phyloP scores from a whole-genome alignment of 2,329 filamentous ascomycete genomes.

The Keithomyces neogunnii region DNA sequence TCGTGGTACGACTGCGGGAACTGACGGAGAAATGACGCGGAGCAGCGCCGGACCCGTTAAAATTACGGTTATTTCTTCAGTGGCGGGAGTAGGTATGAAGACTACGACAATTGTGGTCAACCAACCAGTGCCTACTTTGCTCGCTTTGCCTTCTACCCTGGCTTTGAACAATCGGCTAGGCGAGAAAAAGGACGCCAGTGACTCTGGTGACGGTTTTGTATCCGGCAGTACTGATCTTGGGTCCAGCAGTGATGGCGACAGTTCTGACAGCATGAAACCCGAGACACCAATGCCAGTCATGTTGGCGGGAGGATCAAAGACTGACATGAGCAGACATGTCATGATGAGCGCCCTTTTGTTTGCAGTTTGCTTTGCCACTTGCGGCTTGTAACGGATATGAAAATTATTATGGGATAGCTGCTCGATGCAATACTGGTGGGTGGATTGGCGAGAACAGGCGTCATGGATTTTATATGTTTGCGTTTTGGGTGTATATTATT shows the following conservation, averaged over 20 bases:
- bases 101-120: conserved; percentile 11
- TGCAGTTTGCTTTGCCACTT: not conserved
- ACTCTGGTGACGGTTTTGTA: not conserved
- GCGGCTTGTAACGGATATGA: not conserved
- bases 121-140: not conserved
- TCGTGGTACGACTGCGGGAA: not conserved
- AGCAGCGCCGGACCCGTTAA: conserved; percentile 1
- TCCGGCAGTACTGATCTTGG: not conserved
- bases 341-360: not conserved
- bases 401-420: not conserved
- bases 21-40: not conserved
- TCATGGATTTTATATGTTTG: conserved; percentile 8
- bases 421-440: not conserved
- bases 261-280: not conserved
- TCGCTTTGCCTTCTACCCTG: not conserved
- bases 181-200: not conserved
- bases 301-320: not conserved
- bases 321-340: not conserved
- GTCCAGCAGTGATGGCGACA: not conserved
- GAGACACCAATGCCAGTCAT: conserved; percentile 2
- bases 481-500: conserved; percentile 9
- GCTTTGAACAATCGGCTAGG: not conserved
- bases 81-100: conserved; percentile 11
- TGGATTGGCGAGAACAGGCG: not conserved
- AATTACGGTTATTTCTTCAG: conserved; percentile 17